Evolutionary conservation across 805 yeast genomes (phyloP), one percentile per base, ranked within the genome.

Genomic region (Yueomyces sp.): DNA sequence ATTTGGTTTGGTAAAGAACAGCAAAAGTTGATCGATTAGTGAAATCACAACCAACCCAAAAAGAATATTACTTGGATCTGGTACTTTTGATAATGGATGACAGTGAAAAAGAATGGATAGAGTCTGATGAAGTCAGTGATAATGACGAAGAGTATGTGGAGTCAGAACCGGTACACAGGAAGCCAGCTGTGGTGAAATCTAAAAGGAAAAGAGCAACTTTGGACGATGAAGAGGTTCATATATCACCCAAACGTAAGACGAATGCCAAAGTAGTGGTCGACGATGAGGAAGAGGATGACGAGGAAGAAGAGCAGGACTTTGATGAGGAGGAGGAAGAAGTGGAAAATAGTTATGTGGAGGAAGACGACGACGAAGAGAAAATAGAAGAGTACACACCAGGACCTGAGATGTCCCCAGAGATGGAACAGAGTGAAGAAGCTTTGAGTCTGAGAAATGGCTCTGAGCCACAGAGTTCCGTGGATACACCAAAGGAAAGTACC

Each of bases 291-390:
- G 49, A 51, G 29, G 46, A 44, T 40, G 45, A 45, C 31, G 46
- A 52, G 40, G 53, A 45, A 4, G 45, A 45, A 32, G 54, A 49
- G 26, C 52, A 49, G 26, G 53, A 52, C n/a, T 63, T 53, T 1
- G 55, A 50, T 36, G 60, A 48, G 5, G 58, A 45, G 38, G 47
- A 44, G 12, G 48, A 47, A 30, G 55, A 27, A 6, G 52, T 42
- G 43, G 45, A 36, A 45, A 19, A 19, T 19, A 19, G 19, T 19
- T 19, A 19, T 19, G 47, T 42, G 38, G 51, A 45, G 45, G 41
- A 38, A 32, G 40, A 29, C 5, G 47, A 43, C 36, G 40, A 36
- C 4, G 48, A 45, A 7, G 49, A 42, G 4, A 47, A 45, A 11
- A 48, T 42, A 29, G 46, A 44, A 26, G 51, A 45, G 28, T 42